A percentile compares a stretch with the other conserved stretches of the same genome.
Conservation (phyloP, 2,329 filamentous ascomycete species). For the Trichoderma breve region DNA sequence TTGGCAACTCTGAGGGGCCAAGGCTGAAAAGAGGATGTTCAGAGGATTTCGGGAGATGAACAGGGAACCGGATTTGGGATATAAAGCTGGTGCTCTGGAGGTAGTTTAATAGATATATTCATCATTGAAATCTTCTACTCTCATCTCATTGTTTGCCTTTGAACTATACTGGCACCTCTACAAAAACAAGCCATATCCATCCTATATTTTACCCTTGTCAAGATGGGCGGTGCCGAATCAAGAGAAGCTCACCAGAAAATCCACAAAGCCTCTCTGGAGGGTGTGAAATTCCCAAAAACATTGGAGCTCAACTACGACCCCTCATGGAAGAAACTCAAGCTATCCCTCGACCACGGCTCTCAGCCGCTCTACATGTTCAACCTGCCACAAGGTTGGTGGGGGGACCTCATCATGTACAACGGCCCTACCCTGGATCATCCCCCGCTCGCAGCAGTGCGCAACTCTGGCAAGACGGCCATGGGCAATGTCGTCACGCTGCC, state of each 20-base stretch:
- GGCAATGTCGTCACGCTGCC: slow-evolving; percentile 21
- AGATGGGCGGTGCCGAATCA: slow-evolving; percentile 10
- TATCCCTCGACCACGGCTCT: not conserved
- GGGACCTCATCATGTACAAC: slow-evolving; percentile 17
- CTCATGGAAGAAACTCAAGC: slow-evolving; percentile 15
- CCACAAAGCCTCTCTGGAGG: not conserved
- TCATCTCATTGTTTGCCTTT: not conserved
- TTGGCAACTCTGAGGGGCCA: not conserved
- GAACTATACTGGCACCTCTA: too few species aligned
- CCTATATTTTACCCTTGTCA: not conserved
- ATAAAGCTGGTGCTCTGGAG: not conserved
- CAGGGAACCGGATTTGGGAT: not conserved
- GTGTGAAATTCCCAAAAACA: slow-evolving; percentile 2
- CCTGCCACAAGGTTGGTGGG: slow-evolving; percentile 14
- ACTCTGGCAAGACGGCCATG: not conserved
- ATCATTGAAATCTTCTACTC: not conserved
- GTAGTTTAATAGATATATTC: too few species aligned
- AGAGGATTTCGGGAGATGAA: not conserved
- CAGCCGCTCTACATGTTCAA: slow-evolving; percentile 15
- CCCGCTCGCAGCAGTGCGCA: slow-evolving; percentile 15
- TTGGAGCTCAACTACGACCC: slow-evolving; percentile 8
- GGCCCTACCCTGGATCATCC: slow-evolving; percentile 15
- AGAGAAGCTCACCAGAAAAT: slow-evolving; percentile 7
- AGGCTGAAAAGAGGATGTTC: not conserved
- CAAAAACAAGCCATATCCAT: not conserved